These are phyloP conservation scores for Penicillium canescens DNA, from an alignment of 495 filamentous ascomycete species.

Conservation along the genomic window DNA sequence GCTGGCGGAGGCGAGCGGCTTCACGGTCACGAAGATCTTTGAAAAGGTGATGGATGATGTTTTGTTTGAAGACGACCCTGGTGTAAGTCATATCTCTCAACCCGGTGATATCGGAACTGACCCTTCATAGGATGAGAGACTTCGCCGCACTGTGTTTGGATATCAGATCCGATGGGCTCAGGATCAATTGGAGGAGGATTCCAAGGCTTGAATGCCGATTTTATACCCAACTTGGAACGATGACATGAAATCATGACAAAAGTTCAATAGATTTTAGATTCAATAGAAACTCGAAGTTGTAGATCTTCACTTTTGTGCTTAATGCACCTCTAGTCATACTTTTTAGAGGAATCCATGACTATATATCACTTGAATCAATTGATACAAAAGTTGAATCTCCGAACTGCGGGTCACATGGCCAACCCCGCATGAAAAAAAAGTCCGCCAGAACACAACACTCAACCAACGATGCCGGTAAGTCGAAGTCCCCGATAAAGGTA, in stretches of 20 bases:
- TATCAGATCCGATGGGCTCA: conserved; percentile 59
- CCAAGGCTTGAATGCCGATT: conserved; percentile 14
- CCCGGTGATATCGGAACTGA: conserved; percentile 7
- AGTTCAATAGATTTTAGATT: conserved; percentile 12
- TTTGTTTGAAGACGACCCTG: conserved; percentile 85
- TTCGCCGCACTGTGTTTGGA: conserved; percentile 79
- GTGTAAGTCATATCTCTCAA: conserved; percentile 45
- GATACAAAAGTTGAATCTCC: no score
- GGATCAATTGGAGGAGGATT: conserved; percentile 26
- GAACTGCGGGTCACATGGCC: conserved; percentile 31
- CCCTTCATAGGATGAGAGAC: conserved; percentile 56
- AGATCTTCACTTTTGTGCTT: neutral
- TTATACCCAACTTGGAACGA: conserved; percentile 24
- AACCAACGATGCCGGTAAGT: conserved; percentile 36
- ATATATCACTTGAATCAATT: no score
- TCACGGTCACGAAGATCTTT: conserved; percentile 72
- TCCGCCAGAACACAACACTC: conserved; percentile 12
- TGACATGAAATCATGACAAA: conserved; percentile 12
- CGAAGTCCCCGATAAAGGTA: neutral
- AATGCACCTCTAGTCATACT: no score
- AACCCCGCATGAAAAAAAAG: conserved; percentile 31
- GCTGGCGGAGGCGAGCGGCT: conserved; percentile 63
- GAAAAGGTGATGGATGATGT: conserved; percentile 80
- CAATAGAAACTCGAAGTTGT: neutral
- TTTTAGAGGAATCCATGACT: neutral